Base-by-base conservation (phyloP, 768 basidiomycete species). In the Termitomyces heimii region DNA sequence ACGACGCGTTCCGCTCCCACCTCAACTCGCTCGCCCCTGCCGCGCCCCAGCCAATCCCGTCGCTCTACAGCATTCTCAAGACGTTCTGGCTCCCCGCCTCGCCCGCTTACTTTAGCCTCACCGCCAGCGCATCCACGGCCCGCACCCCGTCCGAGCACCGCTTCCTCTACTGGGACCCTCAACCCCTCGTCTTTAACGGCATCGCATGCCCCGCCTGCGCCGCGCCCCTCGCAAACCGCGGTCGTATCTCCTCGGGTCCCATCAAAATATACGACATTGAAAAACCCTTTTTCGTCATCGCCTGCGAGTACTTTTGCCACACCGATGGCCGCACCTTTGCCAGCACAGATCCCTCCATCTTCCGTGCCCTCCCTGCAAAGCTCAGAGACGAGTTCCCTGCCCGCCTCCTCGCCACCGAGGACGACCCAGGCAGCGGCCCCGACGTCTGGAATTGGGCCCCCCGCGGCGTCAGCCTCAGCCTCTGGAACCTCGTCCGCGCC, bases 151-250 rank as follows among this genome's bases (percentile, higher is more conserved):
- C 86, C 6, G 84, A 89, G 54, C 85, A 91, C 60, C 82, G 81
- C 4, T 92, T 92, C 70, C 73, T 92, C n/a, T 92, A 89, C 63
- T 92, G 90, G 90, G 90, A 92, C 59, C 90, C 90, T 0, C 84
- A 85, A 49, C 87, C 89, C 0, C 82, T 92, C 47, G 83, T 90
- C 9, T 89, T 92, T 73, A 89, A 91, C 58, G 90, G 90, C 4
- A 87, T 92, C 44, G 76, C 82, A 1, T 92, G 90, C 62, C 87
- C 89, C 0, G 75, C 65, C 43, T 92, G 90, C 65, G 70, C 81
- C 7, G 65, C 77, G 5, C 77, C 84, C 1, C 78, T 92, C 39
- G 61, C 67, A 34, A 88, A 92, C 69, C 79, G 80, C 34, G 90
- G 90, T 3, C 81, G 86, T 42, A 91, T 92, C 69, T 81, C 77